phyloP scores from a whole-genome alignment of 2,329 filamentous ascomycete genomes.

The Fusarium luffae region DNA sequence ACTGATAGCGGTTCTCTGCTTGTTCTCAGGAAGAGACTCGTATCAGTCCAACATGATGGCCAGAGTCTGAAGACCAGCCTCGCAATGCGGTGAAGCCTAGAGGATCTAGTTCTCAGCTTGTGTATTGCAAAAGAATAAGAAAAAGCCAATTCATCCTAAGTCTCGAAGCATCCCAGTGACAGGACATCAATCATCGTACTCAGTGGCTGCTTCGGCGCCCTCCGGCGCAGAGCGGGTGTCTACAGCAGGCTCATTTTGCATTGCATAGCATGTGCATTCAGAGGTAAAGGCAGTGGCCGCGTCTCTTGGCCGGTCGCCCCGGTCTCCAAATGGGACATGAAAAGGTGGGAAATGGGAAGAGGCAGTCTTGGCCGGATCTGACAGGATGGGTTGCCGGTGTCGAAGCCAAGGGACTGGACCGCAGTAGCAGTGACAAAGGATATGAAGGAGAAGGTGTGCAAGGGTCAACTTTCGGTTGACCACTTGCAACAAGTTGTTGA shows the following conservation, averaged over 20 bases:
- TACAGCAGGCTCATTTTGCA: neutral
- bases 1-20: neutral
- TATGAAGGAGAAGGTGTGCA: neutral
- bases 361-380: slow-evolving; percentile 14
- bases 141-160: neutral
- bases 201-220: neutral
- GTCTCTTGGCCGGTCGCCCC: slow-evolving; percentile 1
- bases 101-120: slow-evolving; percentile 11
- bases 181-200: neutral
- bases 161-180: neutral
- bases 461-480: slow-evolving; percentile 17
- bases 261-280: neutral
- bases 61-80: slow-evolving; percentile 13
- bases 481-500: neutral
- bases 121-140: slow-evolving; percentile 7
- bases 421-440: neutral
- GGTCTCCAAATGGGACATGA: neutral
- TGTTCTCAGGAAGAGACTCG: neutral
- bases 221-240: neutral
- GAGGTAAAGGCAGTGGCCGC: neutral
- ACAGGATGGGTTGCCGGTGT: slow-evolving; percentile 18
- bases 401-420: neutral
- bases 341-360: neutral
- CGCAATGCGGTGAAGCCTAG: slow-evolving; percentile 11
- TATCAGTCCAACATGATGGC: slow-evolving; percentile 7